Evolutionary conservation across 2,329 filamentous ascomycete species (phyloP), one percentile per base, ranked within the genome.

Genomic region (Triangularia setosa): DNA sequence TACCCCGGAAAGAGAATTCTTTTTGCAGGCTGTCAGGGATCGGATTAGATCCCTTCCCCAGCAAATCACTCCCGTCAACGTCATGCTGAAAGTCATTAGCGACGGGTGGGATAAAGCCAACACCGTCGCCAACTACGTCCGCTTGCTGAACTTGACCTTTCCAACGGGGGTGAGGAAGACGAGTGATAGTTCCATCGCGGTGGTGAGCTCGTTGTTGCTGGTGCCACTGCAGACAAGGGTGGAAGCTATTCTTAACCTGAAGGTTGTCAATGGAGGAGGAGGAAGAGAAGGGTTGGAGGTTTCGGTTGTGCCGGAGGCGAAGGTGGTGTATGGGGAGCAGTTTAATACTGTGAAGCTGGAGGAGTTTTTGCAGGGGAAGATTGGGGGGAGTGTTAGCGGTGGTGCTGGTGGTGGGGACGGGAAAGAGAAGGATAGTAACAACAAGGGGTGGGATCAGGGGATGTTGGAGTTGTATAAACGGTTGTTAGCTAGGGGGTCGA

Each of bases 271-370:
- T 3, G 77, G 14, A 3, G 52, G 4, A 30, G 25, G 35, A 12
- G 56, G 25, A 14, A 18, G 28, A 8, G 52, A 35, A 3, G 53
- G 24, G 12, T 9, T 89, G 11, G 81, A 84, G 0, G 80, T 91
- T 35, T 74, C 76, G 14, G 77, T 90, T 24, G 77, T 77, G 5
- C 80, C 83, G 1, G 79, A 78, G 23, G 90, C 87, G 0, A 81
- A 80, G 60, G 86, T 93, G 1, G 79, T 92, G 1, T 95, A 95
- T 73, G 91, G 91, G 0, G 90, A 94, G 76, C 82, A 84, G 65
- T 93, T 93, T 74, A 91, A 92, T 68, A 86, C 87, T 68, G 84
- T 81, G 58, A 93, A 91, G 76, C 88, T 95, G 80, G 80, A 79
- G n/a, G 89, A 92, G 62, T 93, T 90, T 69, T 73, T 95, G 67